Base-by-base conservation (phyloP, 2,329 filamentous ascomycete species). In the Ascosphaera aggregata region DNA sequence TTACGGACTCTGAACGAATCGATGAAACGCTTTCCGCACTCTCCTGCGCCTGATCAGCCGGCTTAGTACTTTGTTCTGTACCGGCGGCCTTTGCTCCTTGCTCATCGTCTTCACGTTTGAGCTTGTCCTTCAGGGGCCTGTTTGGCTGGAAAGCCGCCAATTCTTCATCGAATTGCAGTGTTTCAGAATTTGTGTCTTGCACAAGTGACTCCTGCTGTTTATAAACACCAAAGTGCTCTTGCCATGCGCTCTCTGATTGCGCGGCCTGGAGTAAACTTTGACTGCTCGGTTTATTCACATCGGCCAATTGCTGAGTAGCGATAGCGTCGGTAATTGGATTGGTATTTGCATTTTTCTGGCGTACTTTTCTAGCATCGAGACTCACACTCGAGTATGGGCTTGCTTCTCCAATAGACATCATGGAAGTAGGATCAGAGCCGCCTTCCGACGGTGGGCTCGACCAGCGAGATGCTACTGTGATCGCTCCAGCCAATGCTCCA, bases 401-500 rank as follows among this genome's bases (percentile, higher is more conserved):
- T 5, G 30, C 13, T 32, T 32, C 30, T 7, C 30, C 30, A 5
- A 32, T n/a, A 32, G 30, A 32, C 30, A n/a, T 32, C 13, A 32
- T 32, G 4, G 30, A 32, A 3, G 11, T 32, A 32, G 30, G 30
- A 32, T n/a, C 30, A 7, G 30, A n/a, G 15, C 9, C 4, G 4
- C 9, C 13, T 32, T 9, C 13, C 11, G 30, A 32, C 30, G 30
- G 22, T 27, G 22, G 30, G 15, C 30, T 32, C 30, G 30, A 32
- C 30, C 30, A 36, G 17, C 34, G 34, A 4, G 34, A 8, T 4
- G 34, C 34, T 13, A 36, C 34, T 18, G 34, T 36, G 4, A 36
- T 22, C 19, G 34, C 34, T 13, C 34, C 34, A 18, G 34, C 34
- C n/a, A 36, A 9, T n/a, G 34, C 34, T 36, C 34, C 34, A 17